Evolutionary conservation across 495 filamentous ascomycete species (phyloP).

Genomic region (Aspergillus sclerotiicarbonarius): DNA sequence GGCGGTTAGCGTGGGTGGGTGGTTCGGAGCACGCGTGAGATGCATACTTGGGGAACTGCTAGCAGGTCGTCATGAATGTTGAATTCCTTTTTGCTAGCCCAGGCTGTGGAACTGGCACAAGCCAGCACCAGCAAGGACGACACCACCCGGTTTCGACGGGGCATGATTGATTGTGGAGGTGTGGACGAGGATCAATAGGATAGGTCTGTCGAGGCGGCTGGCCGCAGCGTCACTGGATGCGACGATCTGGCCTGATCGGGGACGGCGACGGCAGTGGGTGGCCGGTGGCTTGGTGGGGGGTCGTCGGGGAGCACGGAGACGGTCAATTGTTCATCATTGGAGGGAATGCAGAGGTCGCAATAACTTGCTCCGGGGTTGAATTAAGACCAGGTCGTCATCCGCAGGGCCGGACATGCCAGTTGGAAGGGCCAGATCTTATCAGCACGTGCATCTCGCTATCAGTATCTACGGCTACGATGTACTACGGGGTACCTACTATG

Average conservation of each 20-base stretch:
- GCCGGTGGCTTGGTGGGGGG: not conserved
- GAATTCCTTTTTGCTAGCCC: conserved; percentile 60
- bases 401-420: no score
- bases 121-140: conserved; percentile 31
- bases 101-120: conserved; percentile 39
- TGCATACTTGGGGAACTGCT: conserved; percentile 81
- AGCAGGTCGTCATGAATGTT: conserved; percentile 88
- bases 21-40: not conserved
- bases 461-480: no score
- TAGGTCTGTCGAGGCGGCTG: not conserved
- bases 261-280: not conserved
- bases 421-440: conserved; percentile 18
- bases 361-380: not conserved
- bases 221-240: not conserved
- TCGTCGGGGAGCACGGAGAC: not conserved
- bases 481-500: no score
- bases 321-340: not conserved
- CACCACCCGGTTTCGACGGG: conserved; percentile 23
- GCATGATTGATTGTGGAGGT: conserved; percentile 21
- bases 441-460: conserved; percentile 12
- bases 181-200: not conserved
- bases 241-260: conserved; percentile 13
- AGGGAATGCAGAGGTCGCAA: not conserved
- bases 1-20: conserved; percentile 10
- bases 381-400: no score